Conservation (phyloP, 306 rosid genomes). For the Malus domestica region DNA sequence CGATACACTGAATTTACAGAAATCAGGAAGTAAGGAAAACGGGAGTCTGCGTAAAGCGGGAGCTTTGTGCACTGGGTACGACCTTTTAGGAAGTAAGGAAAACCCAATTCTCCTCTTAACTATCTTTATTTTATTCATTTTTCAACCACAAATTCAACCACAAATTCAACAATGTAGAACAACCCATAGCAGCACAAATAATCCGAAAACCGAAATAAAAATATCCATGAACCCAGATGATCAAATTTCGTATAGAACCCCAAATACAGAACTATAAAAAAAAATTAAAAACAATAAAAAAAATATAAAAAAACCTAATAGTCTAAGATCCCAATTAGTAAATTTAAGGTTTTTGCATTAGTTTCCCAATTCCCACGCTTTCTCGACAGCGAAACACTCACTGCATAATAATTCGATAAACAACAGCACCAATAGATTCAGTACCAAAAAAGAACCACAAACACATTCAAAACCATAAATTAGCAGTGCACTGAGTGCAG, state of each 20-base stretch:
- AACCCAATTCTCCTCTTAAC: neutral
- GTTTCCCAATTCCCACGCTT: slow-evolving; percentile 7
- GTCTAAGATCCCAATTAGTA: neutral
- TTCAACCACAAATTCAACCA: too few relatives aligned
- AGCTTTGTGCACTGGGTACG: too few relatives aligned
- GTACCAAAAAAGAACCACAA: neutral
- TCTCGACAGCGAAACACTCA: slow-evolving; percentile 2
- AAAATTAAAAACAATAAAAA: too few relatives aligned
- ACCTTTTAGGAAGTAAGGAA: neutral
- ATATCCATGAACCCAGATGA: neutral
- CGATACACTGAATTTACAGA: slow-evolving; percentile 34
- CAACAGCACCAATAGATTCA: neutral
- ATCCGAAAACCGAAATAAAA: neutral
- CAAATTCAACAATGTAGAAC: neutral
- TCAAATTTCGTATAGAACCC: neutral
- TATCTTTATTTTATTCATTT: too few relatives aligned
- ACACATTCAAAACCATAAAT: neutral
- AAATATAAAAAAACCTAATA: neutral
- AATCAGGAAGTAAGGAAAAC: neutral
- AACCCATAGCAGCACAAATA: neutral
- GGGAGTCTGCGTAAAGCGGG: too few relatives aligned
- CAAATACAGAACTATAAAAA: neutral
- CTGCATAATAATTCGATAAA: neutral
- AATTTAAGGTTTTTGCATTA: neutral
- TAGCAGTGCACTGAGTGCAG: neutral